Evolutionary conservation across 2,329 filamentous ascomycete species (phyloP), one percentile per base, ranked within the genome.

Genomic region (Epichloe bromicola): DNA sequence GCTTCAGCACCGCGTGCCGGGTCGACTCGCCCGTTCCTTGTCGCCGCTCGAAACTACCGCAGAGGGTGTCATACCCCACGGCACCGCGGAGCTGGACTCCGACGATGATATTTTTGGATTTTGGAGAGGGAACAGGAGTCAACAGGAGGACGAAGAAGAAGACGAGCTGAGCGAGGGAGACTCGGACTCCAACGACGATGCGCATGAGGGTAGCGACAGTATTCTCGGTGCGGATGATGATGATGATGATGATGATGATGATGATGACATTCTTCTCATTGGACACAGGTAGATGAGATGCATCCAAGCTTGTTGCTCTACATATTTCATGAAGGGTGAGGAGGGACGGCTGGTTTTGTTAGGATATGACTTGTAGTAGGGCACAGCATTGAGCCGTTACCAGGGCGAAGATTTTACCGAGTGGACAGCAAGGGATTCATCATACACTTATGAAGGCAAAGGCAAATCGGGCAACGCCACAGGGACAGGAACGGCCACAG

Each of bases 51-150:
- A 57, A 17, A 53, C 60, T 42, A 57, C 57, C 5, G 55, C 59
- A 11, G 63, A 64, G 11, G 55, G 58, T 3, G 58, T 61, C 15
- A 53, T 60, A 43, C 52, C 60, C 15, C 57, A 61, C 30, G 52
- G 61, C 1, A 52, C 62, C n/a, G 60, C 61, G 7, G 64, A 71
- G 11, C 67, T 68, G 8, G 75, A 78, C 15, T 75, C 74, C 0
- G 74, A 76, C 17, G 72, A 74, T 8, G 79, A 80, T 51, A 74
- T 83, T 52, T 59, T 83, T 33, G 74, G 75, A 33, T 74, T 83
- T 47, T 83, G 79, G 76, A 72, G 61, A 44, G 69, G 69, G 12
- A 70, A 70, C 5, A 49, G 52, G 43, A 51, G 49, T 20, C 52
- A 49, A 40, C 40, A 53, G 33, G 70, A 71, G 2, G 72, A 74